Evolutionary conservation across 306 rosid genomes (phyloP).

Genomic region (Castanea sativa): DNA sequence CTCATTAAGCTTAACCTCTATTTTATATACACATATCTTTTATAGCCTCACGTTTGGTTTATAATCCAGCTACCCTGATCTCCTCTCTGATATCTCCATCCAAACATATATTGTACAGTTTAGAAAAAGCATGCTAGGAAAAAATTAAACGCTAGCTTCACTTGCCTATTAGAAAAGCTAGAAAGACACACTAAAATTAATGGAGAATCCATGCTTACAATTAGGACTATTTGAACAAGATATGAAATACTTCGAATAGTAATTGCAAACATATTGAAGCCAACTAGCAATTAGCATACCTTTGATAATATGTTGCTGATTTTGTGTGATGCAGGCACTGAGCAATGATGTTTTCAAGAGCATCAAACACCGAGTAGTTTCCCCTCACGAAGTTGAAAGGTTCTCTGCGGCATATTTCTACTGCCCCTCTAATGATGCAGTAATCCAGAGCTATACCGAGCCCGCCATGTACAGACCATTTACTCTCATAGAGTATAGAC

Average conservation of each 20-base stretch:
- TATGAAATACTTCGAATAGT: neutral
- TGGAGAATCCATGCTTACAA: neutral
- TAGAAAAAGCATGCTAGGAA: no score
- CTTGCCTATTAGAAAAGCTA: neutral
- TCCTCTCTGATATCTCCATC: no score
- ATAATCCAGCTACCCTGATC: no score
- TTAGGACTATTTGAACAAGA: neutral
- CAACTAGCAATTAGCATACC: neutral
- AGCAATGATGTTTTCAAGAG: constrained; percentile 73
- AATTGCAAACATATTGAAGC: neutral
- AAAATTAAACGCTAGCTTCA: no score
- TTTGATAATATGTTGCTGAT: no score
- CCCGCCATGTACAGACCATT: constrained; percentile 48
- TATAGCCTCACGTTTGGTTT: no score
- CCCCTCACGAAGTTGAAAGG: constrained; percentile 43
- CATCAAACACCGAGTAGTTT: constrained; percentile 58
- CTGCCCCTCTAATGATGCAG: constrained; percentile 46
- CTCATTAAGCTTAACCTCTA: no score
- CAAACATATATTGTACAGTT: no score
- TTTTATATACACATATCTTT: no score
- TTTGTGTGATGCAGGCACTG: constrained; percentile 43
- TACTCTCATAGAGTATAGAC: constrained; percentile 50
- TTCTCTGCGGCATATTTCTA: constrained; percentile 72
- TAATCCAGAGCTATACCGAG: constrained; percentile 37
- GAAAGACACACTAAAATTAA: neutral